A percentile compares a stretch with the other conserved stretches of the same genome.
Evolutionary conservation across 768 basidiomycete species (phyloP).

Genomic region (Tulasnella sp.): DNA sequence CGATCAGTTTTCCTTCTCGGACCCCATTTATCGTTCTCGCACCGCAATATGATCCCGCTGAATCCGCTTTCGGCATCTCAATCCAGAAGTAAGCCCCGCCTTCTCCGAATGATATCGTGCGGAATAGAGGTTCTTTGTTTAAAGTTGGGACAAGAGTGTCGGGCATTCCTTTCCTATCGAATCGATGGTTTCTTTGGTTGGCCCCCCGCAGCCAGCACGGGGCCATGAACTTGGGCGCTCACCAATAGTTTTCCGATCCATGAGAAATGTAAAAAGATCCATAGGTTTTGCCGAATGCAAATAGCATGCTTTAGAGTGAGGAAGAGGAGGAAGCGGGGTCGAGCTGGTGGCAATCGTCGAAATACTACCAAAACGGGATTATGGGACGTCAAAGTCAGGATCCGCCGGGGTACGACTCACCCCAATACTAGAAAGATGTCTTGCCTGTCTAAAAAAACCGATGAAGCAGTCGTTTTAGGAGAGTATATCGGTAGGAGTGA

Average conservation of each 20-base stretch:
- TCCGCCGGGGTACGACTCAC: no score
- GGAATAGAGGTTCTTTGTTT: background rate
- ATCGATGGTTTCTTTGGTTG: no score
- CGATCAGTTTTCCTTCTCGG: no score
- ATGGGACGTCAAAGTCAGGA: no score
- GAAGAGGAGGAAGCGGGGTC: no score
- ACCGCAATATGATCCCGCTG: background rate
- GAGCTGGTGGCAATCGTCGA: no score
- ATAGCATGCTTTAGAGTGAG: background rate
- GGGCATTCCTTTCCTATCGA: background rate
- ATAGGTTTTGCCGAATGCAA: background rate
- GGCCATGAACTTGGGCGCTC: background rate
- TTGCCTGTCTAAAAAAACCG: background rate
- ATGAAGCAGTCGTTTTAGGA: background rate
- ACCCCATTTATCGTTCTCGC: background rate
- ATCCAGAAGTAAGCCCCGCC: background rate
- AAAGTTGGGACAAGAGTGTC: background rate
- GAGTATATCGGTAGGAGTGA: background rate
- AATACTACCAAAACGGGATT: no score
- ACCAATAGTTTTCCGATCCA: slow-evolving; percentile 1
- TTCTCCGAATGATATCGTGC: slow-evolving; percentile 5
- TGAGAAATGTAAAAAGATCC: slow-evolving; percentile 6
- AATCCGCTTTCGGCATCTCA: background rate
- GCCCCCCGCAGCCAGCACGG: background rate
- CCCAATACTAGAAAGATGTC: no score